Evolutionary conservation across 441 rosid genomes (phyloP), one percentile per base, ranked within the genome.

Genomic region (Adansonia grandidieri): DNA sequence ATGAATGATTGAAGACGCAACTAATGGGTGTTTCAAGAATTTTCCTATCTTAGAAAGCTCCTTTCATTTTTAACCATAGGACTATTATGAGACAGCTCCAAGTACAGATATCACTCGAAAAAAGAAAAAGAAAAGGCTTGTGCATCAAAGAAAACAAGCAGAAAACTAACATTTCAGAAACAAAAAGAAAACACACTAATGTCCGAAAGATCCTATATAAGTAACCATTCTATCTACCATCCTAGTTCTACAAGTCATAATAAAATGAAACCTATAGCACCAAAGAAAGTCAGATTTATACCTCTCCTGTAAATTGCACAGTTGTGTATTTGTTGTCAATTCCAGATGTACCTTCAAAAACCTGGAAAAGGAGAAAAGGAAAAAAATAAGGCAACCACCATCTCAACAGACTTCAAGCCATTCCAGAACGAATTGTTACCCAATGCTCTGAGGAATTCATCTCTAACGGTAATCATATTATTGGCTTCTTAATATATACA

Each of bases 261-360:
- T 19, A 42, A 57, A 73, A 24, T 2, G 3, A 73, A 73, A 56
- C 65, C 76, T 22, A 40, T 1, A 57, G 32, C 32, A 57, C 53
- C 66, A 73, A 22, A 24, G 20, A 11, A 19, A 56, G 40, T 22
- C 20, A 50, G 73, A 19, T 19, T 24, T 63, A 78, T 81, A 95
- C 98, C 98, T 95, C 98, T 82, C 98, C 98, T 10, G 98, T 95
- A 64, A 64, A 64, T 64, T 64, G 69, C 13, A 64, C 69, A 9
- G 69, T 64, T 2, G 69, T 64, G 69, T 83, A 93, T 85, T 95
- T 95, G 89, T 92, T 95, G 84, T 95, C 98, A 50, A 95, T 95
- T 51, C 98, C 98, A 78, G 98, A 93, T 69, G 98, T 95, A 79
- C 98, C 98, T 86, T 95, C 98, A 85, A 95, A 95, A 37, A 95